Base-by-base conservation (phyloP, 2,329 filamentous ascomycete species). In the Diaporthe citriasiana region DNA sequence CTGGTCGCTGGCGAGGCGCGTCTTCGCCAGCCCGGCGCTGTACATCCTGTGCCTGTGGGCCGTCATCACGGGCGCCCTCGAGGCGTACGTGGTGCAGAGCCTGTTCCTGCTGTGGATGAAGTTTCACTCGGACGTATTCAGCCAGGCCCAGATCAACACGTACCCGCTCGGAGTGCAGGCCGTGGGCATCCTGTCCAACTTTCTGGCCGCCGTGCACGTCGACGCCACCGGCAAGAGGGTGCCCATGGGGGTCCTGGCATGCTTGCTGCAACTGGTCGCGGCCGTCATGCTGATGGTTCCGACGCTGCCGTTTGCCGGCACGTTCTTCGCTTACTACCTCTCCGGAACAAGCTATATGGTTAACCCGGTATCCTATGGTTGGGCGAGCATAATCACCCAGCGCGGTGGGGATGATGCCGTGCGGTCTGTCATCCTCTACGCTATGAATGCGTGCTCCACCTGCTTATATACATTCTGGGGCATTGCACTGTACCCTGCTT, bases 391-490 rank as follows among this genome's bases (percentile, higher is more conserved):
- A 27, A 83, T 84, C 22, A 79, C 79, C 15, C 80, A 82, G 74
- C 78, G 82, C 1, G 76, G 76, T 5, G 82, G 82, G 8, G 85
- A 86, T 22, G 84, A 87, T 72, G 84, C 84, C 1, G 76, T 80
- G 0, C 78, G 85, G 15, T 82, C 82, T 15, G 80, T 86, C 3
- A 83, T 82, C 0, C 75, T 87, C 0, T 83, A 82, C 53, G 80
- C 80, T 0, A 86, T 86, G 84, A 85, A 83, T 15, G 82, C 83
- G 33, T 80, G 81, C 3, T 81, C 82, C 19, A 82, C 81, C 55
- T 78, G 83, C 0, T 73, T 87, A 35, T 86, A 84, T 74, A 86
- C 85, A 0, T 86, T 85, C 65, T 87, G 85, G 85, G 85, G 84
- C 0, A 84, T 87, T 7, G 77, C 80, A 0, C 76, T 87, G 10